Conservation (phyloP, 805 yeast genomes). For the Pichia eremophila region DNA sequence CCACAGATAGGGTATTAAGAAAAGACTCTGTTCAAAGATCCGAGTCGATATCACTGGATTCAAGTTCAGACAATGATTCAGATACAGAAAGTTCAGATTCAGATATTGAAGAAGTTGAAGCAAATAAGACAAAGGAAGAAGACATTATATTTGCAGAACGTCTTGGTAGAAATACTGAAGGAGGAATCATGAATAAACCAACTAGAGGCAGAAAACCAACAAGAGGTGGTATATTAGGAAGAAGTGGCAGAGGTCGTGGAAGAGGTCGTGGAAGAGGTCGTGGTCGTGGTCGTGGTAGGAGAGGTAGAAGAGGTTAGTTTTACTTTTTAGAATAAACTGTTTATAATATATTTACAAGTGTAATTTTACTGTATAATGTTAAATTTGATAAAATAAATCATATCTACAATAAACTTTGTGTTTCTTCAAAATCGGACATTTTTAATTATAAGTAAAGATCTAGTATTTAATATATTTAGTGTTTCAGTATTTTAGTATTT, state of each 20-base stretch:
- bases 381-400: too few species aligned
- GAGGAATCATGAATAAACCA: not conserved
- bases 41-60: too few species aligned
- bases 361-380: too few species aligned
- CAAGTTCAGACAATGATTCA: too few species aligned
- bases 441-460: too few species aligned
- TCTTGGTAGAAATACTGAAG: not conserved
- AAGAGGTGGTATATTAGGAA: not conserved
- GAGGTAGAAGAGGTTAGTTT: not conserved
- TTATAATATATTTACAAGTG: too few species aligned
- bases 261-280: not conserved
- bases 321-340: too few species aligned
- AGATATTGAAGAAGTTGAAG: not conserved
- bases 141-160: not conserved
- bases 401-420: too few species aligned
- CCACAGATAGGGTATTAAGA: not conserved
- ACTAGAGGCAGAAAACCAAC: not conserved
- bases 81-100: not conserved
- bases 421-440: too few species aligned
- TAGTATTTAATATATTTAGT: too few species aligned
- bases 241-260: conserved; percentile 2
- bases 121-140: not conserved
- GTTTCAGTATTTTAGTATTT: too few species aligned
- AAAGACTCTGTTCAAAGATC: not conserved
- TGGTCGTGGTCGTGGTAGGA: not conserved